Evolutionary conservation across 441 rosid genomes (phyloP).

Genomic region (Eutrema salsugineum): DNA sequence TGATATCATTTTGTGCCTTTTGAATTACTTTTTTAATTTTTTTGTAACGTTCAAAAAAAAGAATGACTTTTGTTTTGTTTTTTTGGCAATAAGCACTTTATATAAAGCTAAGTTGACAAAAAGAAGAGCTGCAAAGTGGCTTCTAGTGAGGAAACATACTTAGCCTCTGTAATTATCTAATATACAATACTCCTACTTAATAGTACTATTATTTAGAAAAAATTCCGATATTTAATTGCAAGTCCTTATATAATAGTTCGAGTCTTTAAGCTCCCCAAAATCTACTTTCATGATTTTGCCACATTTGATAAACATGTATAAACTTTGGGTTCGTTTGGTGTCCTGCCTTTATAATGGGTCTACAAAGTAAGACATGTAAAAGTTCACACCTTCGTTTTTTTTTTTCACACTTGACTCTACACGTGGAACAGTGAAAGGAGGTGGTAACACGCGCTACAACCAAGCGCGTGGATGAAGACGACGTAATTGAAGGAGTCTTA

Average conservation of each 20-base stretch:
- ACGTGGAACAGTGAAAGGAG: background rate
- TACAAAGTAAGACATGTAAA: slow-evolving; percentile 23
- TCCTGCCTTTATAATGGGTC: slow-evolving; percentile 11
- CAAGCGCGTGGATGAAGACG: slow-evolving; percentile 18
- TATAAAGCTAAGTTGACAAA: slow-evolving; percentile 17
- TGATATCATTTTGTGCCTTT: slow-evolving; percentile 1
- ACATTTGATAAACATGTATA: slow-evolving; percentile 15
- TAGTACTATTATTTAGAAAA: too few species aligned
- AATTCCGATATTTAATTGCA: background rate
- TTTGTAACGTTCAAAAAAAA: too few species aligned
- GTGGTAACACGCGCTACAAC: slow-evolving; percentile 1
- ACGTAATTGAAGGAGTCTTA: slow-evolving; percentile 29
- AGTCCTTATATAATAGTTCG: background rate
- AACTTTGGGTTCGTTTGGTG: slow-evolving; percentile 7
- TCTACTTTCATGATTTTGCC: background rate
- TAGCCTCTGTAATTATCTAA: background rate
- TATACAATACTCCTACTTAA: background rate
- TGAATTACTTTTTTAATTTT: slow-evolving; percentile 6
- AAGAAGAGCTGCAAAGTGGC: slow-evolving; percentile 10
- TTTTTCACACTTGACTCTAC: background rate
- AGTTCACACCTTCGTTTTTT: background rate
- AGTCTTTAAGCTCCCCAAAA: background rate
- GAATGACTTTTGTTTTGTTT: too few species aligned
- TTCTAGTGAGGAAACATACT: slow-evolving; percentile 30
- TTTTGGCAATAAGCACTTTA: slow-evolving; percentile 10